Percentiles rank a stretch among this genome's conserved stretches.
These are phyloP conservation scores for Phytopythium sindhum DNA, from an alignment of 352 stramenopile species.

Conservation along the genomic window DNA sequence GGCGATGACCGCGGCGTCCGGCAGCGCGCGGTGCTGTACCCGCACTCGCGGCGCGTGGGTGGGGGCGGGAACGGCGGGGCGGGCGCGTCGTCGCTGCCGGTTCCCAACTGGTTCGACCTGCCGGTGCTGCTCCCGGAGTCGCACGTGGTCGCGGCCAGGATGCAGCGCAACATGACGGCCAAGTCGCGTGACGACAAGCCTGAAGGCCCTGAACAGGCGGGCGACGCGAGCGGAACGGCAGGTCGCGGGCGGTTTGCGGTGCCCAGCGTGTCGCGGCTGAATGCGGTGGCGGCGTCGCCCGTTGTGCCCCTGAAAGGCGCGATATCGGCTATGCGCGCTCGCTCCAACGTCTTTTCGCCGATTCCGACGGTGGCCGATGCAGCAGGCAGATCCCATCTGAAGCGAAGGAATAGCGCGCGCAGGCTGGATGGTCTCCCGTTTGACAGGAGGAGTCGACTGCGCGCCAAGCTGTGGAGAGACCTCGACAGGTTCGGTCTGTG, in stretches of 20 bases:
- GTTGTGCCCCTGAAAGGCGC: not conserved
- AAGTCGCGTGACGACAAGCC: not conserved
- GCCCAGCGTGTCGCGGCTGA: constrained; percentile 50
- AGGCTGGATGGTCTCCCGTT: constrained; percentile 27
- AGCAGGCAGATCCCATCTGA: constrained; percentile 15
- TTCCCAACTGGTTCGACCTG: constrained; percentile 66
- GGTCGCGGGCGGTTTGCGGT: constrained; percentile 7
- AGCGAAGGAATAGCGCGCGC: constrained; percentile 22
- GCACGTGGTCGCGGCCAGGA: constrained; percentile 28
- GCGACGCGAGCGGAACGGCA: not conserved
- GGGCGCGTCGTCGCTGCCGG: constrained; percentile 9
- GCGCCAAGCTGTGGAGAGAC: constrained; percentile 57
- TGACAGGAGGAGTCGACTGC: constrained; percentile 27
- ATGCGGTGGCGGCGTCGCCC: constrained; percentile 10
- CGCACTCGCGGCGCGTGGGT: constrained; percentile 6
- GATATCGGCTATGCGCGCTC: not conserved
- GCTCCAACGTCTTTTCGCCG: not conserved
- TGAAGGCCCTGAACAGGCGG: not conserved
- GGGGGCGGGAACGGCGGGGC: not conserved
- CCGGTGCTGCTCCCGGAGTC: constrained; percentile 49
- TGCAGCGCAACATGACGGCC: constrained; percentile 32
- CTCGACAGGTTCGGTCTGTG: constrained; percentile 55
- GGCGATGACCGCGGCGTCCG: not conserved
- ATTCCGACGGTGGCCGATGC: not conserved
- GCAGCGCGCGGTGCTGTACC: constrained; percentile 38